Conservation (phyloP, 139 green algal genomes). For the Closterium sp. region DNA sequence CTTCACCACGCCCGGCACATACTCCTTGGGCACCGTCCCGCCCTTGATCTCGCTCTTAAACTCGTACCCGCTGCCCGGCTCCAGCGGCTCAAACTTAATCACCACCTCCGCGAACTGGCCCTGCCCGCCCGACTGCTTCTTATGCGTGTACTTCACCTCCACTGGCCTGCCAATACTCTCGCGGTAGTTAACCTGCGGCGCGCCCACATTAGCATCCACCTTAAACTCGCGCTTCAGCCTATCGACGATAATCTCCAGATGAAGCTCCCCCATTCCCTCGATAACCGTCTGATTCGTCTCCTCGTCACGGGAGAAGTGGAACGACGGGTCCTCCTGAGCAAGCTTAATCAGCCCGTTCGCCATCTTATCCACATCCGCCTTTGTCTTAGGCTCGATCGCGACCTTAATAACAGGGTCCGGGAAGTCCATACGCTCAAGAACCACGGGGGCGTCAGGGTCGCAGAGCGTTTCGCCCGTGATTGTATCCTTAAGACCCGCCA, state of each 20-base stretch:
- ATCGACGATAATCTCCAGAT: slow-evolving; percentile 99
- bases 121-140: slow-evolving; percentile 96
- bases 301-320: slow-evolving; percentile 91
- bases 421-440: slow-evolving; percentile 99
- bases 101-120: slow-evolving; percentile 96
- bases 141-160: slow-evolving; percentile 93
- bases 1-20: slow-evolving; percentile 94
- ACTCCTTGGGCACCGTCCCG: slow-evolving; percentile 95
- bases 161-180: slow-evolving; percentile 82
- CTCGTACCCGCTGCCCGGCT: slow-evolving; percentile 90
- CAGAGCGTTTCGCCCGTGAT: slow-evolving; percentile 96
- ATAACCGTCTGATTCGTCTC: slow-evolving; percentile 96
- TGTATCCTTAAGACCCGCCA: slow-evolving; percentile 87
- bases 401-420: slow-evolving; percentile 99
- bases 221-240: slow-evolving; percentile 96
- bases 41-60: slow-evolving; percentile 98
- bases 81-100: slow-evolving; percentile 93
- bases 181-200: slow-evolving; percentile 96
- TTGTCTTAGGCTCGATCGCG: slow-evolving; percentile 97
- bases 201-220: slow-evolving; percentile 55
- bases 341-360: slow-evolving; percentile 92
- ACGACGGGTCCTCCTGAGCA: slow-evolving; percentile 95
- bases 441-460: slow-evolving; percentile 82
- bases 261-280: slow-evolving; percentile 99
- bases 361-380: slow-evolving; percentile 97